Base-by-base conservation (phyloP, 2,329 filamentous ascomycete species). In the Graphium sp. region DNA sequence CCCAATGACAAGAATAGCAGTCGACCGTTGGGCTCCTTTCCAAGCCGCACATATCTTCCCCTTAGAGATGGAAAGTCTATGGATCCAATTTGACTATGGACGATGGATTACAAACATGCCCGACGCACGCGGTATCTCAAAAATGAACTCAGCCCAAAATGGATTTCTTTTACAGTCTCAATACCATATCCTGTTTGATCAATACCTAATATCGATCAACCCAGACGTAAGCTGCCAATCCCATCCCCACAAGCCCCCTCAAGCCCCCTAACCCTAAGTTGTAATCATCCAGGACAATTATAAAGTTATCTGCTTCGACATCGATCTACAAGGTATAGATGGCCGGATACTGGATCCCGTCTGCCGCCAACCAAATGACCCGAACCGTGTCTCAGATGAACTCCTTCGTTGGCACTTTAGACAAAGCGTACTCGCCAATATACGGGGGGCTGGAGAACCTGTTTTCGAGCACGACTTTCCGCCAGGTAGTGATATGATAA, bases 31-130 rank as follows among this genome's bases (percentile, higher is more conserved):
- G 37, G n/a, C 5, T 4, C 31, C 37, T 10, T 42, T 43, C 20
- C 32, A 47, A 28, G 39, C 37, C n/a, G 37, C 37, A 3, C 39
- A 44, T 26, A 39, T 46, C 4, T 46, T 46, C 33, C 41, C 39
- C 3, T 18, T 38, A 7, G 38, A 36, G 8, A 35, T 39, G 19
- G 38, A 45, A 31, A 11, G 14, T 6, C 24, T 36, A 10, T 45
- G 40, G 40, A 32, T 23, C 5, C 24, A 32, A 7, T n/a, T 31
- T 7, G 33, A 34, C 28, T 41, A 32, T 29, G 19, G 32, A 13
- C 15, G 18, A 7, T 20, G 16, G 26, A 20, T 28, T 13, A 3
- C 26, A n/a, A 13, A 21, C 29, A 22, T 29, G 14, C 23, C 16
- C n/a, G 22, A 25, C 22, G 24, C 32, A 31, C 32, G 32, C 7